Conservation (phyloP, 768 basidiomycete species). For the Ramaria sp. region DNA sequence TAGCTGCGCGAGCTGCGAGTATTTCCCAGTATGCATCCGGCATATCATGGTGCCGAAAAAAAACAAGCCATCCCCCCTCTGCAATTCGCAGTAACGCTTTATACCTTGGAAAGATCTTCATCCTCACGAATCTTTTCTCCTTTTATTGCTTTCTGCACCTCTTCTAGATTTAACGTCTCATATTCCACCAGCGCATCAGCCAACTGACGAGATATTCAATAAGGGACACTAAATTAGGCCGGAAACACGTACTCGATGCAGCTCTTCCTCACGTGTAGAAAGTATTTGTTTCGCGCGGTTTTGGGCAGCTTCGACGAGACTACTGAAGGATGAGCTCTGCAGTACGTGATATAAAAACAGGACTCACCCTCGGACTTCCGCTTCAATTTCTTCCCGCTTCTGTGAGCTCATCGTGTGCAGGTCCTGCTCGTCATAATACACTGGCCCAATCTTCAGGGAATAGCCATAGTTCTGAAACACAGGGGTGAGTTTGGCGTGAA, state of each 20-base stretch:
- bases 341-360: neutral
- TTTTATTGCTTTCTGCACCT: constrained; percentile 77
- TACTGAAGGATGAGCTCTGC: constrained; percentile 14
- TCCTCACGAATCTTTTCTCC: constrained; percentile 72
- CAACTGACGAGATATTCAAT: constrained; percentile 38
- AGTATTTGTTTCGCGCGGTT: constrained; percentile 53
- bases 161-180: constrained; percentile 81
- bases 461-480: constrained; percentile 59
- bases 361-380: constrained; percentile 72
- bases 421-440: constrained; percentile 67
- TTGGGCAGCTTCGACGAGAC: constrained; percentile 62
- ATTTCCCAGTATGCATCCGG: too few relatives aligned
- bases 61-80: too few relatives aligned
- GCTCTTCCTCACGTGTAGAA: constrained; percentile 56
- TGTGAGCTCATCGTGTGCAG: constrained; percentile 53
- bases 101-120: constrained; percentile 54
- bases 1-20: too few relatives aligned
- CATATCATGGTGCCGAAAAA: too few relatives aligned
- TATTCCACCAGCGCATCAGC: constrained; percentile 89
- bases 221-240: constrained; percentile 4
- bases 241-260: constrained; percentile 50
- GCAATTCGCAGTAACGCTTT: constrained; percentile 12
- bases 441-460: constrained; percentile 70
- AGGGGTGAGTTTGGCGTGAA: neutral
- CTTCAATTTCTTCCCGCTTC: constrained; percentile 78